phyloP scores from a whole-genome alignment of 805 yeast genomes.

The Candida maris region DNA sequence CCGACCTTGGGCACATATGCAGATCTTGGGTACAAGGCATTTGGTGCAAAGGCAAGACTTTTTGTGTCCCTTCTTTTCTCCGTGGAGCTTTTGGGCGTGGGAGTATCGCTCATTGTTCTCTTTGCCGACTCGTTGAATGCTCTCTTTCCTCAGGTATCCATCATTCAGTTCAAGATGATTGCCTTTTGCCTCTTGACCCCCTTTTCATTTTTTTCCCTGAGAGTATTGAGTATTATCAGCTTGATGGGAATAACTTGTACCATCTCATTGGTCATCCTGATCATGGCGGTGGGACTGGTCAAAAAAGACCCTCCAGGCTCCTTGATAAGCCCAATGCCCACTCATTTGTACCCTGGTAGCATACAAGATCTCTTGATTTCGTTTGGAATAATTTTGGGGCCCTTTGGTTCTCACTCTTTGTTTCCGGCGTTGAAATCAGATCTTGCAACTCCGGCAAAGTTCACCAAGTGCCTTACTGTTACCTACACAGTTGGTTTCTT shows the following conservation, averaged over 20 bases:
- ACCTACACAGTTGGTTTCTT: slow-evolving; percentile 57
- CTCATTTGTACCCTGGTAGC: slow-evolving; percentile 39
- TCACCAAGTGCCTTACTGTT: slow-evolving; percentile 45
- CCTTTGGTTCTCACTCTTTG: slow-evolving; percentile 83
- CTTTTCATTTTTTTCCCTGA: slow-evolving; percentile 61
- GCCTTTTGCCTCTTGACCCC: slow-evolving; percentile 75
- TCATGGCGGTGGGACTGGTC: slow-evolving; percentile 44
- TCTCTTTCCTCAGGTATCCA: slow-evolving; percentile 50
- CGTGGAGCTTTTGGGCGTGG: slow-evolving; percentile 73
- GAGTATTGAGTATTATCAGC: slow-evolving; percentile 51
- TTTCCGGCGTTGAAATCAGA: slow-evolving; percentile 75
- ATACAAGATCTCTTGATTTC: slow-evolving; percentile 42
- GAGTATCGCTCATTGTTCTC: slow-evolving; percentile 74
- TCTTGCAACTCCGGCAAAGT: slow-evolving; percentile 68
- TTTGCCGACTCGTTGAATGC: slow-evolving; percentile 85
- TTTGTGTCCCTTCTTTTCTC: slow-evolving; percentile 72
- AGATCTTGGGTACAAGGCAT: slow-evolving; percentile 82
- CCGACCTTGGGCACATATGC: slow-evolving; percentile 81
- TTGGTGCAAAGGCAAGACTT: slow-evolving; percentile 72
- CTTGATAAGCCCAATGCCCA: slow-evolving; percentile 42
- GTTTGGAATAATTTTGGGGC: slow-evolving; percentile 66
- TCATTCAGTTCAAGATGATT: slow-evolving; percentile 57
- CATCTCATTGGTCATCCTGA: slow-evolving; percentile 43
- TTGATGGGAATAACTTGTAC: slow-evolving; percentile 57
- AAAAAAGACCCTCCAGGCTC: slow-evolving; percentile 52